A percentile compares a stretch with the other conserved stretches of the same genome.
These are phyloP conservation scores for Leptomonas seymouri DNA, from an alignment of 208 protist genomes.

Conservation along the genomic window DNA sequence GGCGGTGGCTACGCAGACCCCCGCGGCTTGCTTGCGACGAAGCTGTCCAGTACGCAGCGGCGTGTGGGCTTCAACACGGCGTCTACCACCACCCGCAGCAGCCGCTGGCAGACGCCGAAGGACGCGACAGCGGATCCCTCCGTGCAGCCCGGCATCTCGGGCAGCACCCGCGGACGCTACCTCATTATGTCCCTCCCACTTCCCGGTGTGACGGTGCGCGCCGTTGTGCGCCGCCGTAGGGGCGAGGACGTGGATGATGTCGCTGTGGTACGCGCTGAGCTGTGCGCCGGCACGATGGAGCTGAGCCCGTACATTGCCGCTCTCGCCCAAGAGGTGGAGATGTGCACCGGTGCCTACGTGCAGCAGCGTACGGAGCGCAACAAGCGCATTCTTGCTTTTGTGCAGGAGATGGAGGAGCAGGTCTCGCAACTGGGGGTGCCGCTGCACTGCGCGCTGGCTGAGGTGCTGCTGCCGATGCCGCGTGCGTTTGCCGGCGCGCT, in stretches of 20 bases:
- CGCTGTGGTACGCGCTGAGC: slow-evolving; percentile 55
- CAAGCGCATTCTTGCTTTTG: slow-evolving; percentile 30
- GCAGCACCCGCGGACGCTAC: slow-evolving; percentile 38
- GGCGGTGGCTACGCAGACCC: slow-evolving; percentile 4
- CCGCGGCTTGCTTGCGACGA: background rate
- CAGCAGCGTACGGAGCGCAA: slow-evolving; percentile 28
- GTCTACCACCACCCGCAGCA: background rate
- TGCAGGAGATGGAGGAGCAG: slow-evolving; percentile 53
- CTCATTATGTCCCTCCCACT: slow-evolving; percentile 67
- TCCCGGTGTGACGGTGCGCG: slow-evolving; percentile 44
- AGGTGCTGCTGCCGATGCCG: slow-evolving; percentile 78
- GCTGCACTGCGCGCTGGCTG: slow-evolving; percentile 53
- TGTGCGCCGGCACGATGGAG: slow-evolving; percentile 68
- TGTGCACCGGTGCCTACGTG: slow-evolving; percentile 37
- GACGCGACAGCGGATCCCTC: background rate
- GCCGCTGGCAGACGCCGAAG: slow-evolving; percentile 5
- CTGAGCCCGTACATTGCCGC: slow-evolving; percentile 71
- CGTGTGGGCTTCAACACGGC: slow-evolving; percentile 27
- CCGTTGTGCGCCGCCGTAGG: slow-evolving; percentile 27
- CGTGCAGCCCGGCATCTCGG: slow-evolving; percentile 1
- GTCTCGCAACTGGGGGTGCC: slow-evolving; percentile 26
- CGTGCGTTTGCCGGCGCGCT: slow-evolving; percentile 51
- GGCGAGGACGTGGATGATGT: slow-evolving; percentile 33
- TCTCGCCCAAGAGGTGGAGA: slow-evolving; percentile 74
- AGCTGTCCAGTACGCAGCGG: slow-evolving; percentile 12